A percentile compares a stretch with the other conserved stretches of the same genome.
phyloP scores from a whole-genome alignment of 2,329 filamentous ascomycete genomes.

The Basipetospora chlamydospora region DNA sequence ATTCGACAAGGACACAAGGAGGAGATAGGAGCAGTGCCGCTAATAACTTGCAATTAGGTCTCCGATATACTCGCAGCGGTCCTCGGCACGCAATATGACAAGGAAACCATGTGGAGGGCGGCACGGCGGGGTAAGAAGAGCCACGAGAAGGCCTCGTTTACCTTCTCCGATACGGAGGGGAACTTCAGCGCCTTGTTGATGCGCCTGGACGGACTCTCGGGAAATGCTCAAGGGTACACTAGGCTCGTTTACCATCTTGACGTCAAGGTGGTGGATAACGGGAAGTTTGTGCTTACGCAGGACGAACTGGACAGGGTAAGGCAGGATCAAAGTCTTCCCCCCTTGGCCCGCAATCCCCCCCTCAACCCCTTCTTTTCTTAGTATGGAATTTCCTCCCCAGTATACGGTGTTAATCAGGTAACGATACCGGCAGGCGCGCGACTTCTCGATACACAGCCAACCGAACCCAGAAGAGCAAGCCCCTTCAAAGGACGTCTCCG shows the following conservation, averaged over 20 bases:
- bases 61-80: slow-evolving; percentile 5
- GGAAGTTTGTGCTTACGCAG: slow-evolving; percentile 2
- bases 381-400: background rate
- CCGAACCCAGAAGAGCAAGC: background rate
- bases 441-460: slow-evolving; percentile 5
- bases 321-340: too few relatives aligned
- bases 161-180: slow-evolving; percentile 6
- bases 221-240: slow-evolving; percentile 6
- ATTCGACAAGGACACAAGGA: too few relatives aligned
- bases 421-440: slow-evolving; percentile 1
- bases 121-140: background rate
- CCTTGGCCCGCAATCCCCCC: background rate
- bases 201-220: slow-evolving; percentile 6
- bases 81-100: slow-evolving; percentile 5
- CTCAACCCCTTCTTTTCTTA: background rate
- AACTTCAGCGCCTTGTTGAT: slow-evolving; percentile 7
- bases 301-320: slow-evolving; percentile 6
- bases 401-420: background rate
- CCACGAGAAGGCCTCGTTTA: background rate
- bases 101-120: slow-evolving; percentile 3
- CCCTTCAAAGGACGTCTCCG: slow-evolving; percentile 5
- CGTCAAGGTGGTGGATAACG: slow-evolving; percentile 3
- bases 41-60: slow-evolving; percentile 1
- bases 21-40: background rate
- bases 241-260: slow-evolving; percentile 7